Conservation (phyloP, 768 basidiomycete species). For the Mycena kentingensis region DNA sequence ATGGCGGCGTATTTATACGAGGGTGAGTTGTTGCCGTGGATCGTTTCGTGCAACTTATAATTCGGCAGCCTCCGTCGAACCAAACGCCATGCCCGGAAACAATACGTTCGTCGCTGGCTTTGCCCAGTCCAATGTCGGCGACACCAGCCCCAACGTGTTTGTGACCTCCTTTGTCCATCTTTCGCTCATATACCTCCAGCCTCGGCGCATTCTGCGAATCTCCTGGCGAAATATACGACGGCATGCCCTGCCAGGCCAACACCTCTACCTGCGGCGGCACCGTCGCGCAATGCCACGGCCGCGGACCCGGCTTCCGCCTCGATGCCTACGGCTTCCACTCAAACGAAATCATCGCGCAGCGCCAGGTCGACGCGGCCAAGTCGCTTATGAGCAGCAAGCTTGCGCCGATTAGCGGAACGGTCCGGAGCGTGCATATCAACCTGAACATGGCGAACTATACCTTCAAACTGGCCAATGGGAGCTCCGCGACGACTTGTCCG, state of each 20-base stretch:
- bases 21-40: slow-evolving; percentile 39
- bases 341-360: slow-evolving; percentile 68
- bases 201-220: slow-evolving; percentile 78
- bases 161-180: slow-evolving; percentile 29
- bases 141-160: slow-evolving; percentile 79
- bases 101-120: slow-evolving; percentile 75
- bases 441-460: slow-evolving; percentile 69
- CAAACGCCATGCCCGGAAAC: slow-evolving; percentile 66
- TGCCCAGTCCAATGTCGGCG: slow-evolving; percentile 80
- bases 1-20: slow-evolving; percentile 84
- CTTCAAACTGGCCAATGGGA: slow-evolving; percentile 68
- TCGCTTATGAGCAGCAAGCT: slow-evolving; percentile 57
- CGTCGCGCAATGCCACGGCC: slow-evolving; percentile 68
- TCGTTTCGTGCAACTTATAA: slow-evolving; percentile 1
- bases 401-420: slow-evolving; percentile 54
- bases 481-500: slow-evolving; percentile 70
- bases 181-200: slow-evolving; percentile 31
- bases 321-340: slow-evolving; percentile 69
- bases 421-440: slow-evolving; percentile 71
- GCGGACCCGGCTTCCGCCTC: slow-evolving; percentile 74
- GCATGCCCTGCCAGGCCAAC: slow-evolving; percentile 66
- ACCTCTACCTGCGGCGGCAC: slow-evolving; percentile 76
- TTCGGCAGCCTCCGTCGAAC: slow-evolving; percentile 59
- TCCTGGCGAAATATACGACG: slow-evolving; percentile 68
- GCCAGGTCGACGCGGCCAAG: slow-evolving; percentile 70